phyloP scores from a whole-genome alignment of 1,284 basidiomycete species.

The Acaromyces ingoldii region DNA sequence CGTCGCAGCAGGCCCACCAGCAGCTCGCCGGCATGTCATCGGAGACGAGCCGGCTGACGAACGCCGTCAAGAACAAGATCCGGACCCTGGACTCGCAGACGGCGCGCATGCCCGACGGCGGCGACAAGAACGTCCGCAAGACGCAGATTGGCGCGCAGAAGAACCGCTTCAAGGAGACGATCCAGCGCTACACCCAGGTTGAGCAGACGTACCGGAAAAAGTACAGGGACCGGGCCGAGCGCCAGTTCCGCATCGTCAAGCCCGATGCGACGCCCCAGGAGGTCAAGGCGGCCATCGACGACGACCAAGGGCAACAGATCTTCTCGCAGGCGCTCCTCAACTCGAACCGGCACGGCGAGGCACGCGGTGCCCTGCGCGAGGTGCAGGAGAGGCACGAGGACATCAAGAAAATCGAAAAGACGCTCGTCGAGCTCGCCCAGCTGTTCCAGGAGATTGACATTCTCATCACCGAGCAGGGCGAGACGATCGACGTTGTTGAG shows the following conservation, averaged over 20 bases:
- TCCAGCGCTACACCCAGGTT: slow-evolving; percentile 68
- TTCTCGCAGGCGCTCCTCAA: slow-evolving; percentile 76
- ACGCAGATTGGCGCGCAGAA: slow-evolving; percentile 59
- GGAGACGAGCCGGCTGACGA: slow-evolving; percentile 44
- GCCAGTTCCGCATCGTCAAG: slow-evolving; percentile 91
- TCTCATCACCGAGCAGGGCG: slow-evolving; percentile 49
- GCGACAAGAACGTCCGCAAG: slow-evolving; percentile 51
- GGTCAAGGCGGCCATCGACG: slow-evolving; percentile 67
- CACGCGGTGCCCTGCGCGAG: slow-evolving; percentile 76
- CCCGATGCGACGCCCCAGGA: slow-evolving; percentile 82
- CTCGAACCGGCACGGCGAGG: slow-evolving; percentile 77
- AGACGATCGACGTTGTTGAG: slow-evolving; percentile 46
- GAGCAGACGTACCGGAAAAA: slow-evolving; percentile 88
- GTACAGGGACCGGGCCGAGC: slow-evolving; percentile 88
- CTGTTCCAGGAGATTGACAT: slow-evolving; percentile 68
- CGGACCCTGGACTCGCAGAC: slow-evolving; percentile 42
- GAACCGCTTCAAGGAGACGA: slow-evolving; percentile 54
- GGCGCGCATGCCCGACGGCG: slow-evolving; percentile 29
- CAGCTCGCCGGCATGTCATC: slow-evolving; percentile 36
- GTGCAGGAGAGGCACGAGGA: slow-evolving; percentile 88
- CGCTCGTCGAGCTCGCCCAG: slow-evolving; percentile 78
- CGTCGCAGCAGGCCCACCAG: slow-evolving; percentile 45
- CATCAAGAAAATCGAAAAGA: slow-evolving; percentile 77
- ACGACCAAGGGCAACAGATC: slow-evolving; percentile 66
- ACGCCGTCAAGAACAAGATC: slow-evolving; percentile 47